Conservation (phyloP, 768 basidiomycete genomes). For the Leccinum subtestaceum region DNA sequence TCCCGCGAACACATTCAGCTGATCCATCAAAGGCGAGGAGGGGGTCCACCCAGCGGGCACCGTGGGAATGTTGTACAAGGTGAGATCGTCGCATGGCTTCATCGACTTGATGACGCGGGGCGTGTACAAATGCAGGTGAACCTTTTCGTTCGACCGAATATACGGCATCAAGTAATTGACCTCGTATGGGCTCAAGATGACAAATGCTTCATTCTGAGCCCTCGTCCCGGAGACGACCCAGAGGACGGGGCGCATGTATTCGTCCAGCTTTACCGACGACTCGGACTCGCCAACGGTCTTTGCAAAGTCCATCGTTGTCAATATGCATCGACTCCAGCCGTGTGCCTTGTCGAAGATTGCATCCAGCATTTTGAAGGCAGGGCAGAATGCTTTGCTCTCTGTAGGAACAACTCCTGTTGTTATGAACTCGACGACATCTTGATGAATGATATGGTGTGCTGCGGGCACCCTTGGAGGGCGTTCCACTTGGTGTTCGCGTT, state of each 20-base stretch:
- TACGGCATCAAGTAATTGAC: constrained; percentile 36
- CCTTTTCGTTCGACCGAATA: constrained; percentile 25
- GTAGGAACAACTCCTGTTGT: not conserved
- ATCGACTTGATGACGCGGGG: not conserved
- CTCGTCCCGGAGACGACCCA: not conserved
- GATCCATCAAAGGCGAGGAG: not conserved
- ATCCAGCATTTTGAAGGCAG: not conserved
- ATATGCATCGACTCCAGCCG: not conserved
- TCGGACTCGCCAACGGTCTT: not conserved
- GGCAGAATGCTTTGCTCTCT: not conserved
- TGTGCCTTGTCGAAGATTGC: not conserved
- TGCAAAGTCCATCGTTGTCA: not conserved
- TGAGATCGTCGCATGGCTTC: not conserved
- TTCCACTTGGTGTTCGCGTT: not conserved
- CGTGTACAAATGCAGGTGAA: not conserved
- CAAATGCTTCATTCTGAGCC: not conserved
- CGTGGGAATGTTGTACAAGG: not conserved
- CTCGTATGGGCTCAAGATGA: constrained; percentile 20
- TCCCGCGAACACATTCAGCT: not conserved
- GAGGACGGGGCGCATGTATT: not conserved
- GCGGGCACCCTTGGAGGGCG: not conserved
- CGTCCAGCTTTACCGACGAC: not conserved
- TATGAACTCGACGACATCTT: not conserved
- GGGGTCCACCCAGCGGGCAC: not conserved
- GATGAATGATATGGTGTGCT: not conserved